Evolutionary conservation across 129 eudicot species (phyloP).

Genomic region (Silybum marianum): DNA sequence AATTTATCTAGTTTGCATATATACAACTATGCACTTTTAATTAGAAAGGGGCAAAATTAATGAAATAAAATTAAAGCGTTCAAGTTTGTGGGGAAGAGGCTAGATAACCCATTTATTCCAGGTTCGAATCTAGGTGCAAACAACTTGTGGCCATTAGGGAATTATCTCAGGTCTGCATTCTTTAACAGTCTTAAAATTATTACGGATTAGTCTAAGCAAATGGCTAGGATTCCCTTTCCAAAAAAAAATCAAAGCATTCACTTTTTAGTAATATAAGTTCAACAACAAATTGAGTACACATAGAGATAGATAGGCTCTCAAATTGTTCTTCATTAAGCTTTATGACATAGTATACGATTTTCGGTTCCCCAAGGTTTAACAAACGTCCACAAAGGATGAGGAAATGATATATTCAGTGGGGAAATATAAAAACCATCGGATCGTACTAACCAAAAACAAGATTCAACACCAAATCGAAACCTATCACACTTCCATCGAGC

Average conservation of each 20-base stretch:
- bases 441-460: constrained; percentile 36
- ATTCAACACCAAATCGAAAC: constrained; percentile 20
- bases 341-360: constrained; percentile 20
- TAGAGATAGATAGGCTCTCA: background rate
- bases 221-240: no score
- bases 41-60: background rate
- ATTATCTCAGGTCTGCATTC: no score
- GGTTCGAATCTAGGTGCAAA: no score
- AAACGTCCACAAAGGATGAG: constrained; percentile 22
- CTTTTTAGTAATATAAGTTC: no score
- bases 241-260: background rate
- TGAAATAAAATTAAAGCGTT: no score
- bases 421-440: constrained; percentile 30
- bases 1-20: background rate
- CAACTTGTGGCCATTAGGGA: no score
- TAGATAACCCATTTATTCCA: no score
- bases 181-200: no score
- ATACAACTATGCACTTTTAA: background rate
- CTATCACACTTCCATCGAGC: constrained; percentile 25
- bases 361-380: constrained; percentile 18
- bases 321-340: background rate
- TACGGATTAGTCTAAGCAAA: no score
- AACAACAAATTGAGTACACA: background rate
- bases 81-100: no score
- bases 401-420: constrained; percentile 28